phyloP scores from a whole-genome alignment of 2,329 filamentous ascomycete genomes.

The Seiridium unicorne region DNA sequence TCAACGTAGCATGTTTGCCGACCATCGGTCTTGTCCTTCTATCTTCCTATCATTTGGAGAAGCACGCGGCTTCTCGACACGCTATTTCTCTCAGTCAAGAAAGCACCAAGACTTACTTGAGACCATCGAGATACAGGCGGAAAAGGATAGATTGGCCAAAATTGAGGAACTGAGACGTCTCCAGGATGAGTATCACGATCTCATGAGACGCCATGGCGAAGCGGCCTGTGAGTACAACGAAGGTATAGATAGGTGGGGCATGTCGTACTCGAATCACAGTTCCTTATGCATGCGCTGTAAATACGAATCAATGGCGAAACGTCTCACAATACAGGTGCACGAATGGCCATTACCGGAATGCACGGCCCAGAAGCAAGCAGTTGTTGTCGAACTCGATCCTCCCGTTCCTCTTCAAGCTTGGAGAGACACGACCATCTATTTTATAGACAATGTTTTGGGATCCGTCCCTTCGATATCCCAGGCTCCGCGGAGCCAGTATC shows the following conservation, averaged over 20 bases:
- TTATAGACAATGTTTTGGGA: slow-evolving; percentile 1
- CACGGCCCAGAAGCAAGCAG: not conserved
- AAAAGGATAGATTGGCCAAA: not conserved
- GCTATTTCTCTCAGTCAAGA: not conserved
- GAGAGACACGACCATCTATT: slow-evolving; percentile 1
- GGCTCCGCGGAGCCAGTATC: not conserved
- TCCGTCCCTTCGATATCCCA: not conserved
- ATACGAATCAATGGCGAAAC: not conserved
- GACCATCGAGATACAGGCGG: not conserved
- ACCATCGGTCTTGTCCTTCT: not conserved
- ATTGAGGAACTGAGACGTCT: not conserved
- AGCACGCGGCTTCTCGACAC: not conserved
- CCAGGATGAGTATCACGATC: not conserved
- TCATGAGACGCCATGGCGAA: not conserved
- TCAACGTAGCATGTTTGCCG: not conserved
- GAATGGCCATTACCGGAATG: not conserved
- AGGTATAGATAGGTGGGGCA: not conserved
- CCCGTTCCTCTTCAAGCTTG: not conserved
- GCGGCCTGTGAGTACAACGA: not conserved
- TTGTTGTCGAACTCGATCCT: slow-evolving; percentile 4
- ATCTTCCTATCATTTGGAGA: not conserved
- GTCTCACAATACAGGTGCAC: not conserved
- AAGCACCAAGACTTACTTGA: not conserved
- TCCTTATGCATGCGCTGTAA: not conserved
- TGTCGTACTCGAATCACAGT: not conserved